These are phyloP conservation scores for Paramarasmius palmivorus DNA, from an alignment of 1,284 basidiomycete genomes.

Conservation along the genomic window DNA sequence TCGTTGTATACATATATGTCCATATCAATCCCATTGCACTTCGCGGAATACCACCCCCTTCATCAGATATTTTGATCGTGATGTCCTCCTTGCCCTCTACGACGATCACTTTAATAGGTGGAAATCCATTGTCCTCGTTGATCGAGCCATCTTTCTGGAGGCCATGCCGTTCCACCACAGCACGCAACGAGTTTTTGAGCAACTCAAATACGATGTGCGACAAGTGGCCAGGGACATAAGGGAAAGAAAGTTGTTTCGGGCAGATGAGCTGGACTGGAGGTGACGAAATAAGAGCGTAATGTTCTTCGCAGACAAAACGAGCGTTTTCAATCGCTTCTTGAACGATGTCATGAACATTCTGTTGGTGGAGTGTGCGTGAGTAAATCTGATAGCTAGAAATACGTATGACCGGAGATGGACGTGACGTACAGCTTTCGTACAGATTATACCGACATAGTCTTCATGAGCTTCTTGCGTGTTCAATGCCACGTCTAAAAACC, in stretches of 20 bases:
- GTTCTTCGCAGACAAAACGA: conserved; percentile 97
- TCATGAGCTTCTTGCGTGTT: conserved; percentile 88
- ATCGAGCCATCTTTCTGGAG: conserved; percentile 32
- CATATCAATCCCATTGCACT: conserved; percentile 95
- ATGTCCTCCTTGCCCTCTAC: conserved; percentile 96
- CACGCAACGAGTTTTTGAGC: conserved; percentile 96
- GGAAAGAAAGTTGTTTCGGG: conserved; percentile 84
- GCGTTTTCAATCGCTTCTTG: conserved; percentile 99
- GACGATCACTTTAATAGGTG: conserved; percentile 91
- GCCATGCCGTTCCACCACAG: conserved; percentile 94
- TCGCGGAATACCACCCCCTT: conserved; percentile 94
- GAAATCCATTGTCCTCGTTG: conserved; percentile 77
- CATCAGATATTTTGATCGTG: conserved; percentile 95
- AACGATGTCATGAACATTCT: conserved; percentile 93
- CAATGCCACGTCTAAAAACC: conserved; percentile 77
- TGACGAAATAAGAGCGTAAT: conserved; percentile 94
- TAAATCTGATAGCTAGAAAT: conserved; percentile 7
- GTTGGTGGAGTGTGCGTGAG: conserved; percentile 1
- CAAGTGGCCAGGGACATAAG: conserved; percentile 95
- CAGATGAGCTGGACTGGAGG: conserved; percentile 98
- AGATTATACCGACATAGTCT: conserved; percentile 98
- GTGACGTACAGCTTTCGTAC: conserved; percentile 80
- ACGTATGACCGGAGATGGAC: background rate
- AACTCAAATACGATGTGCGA: conserved; percentile 98
- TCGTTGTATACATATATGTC: conserved; percentile 99